These are phyloP conservation scores for Kurtzmaniella cleridarum DNA, from an alignment of 805 yeast genomes.

Conservation along the genomic window DNA sequence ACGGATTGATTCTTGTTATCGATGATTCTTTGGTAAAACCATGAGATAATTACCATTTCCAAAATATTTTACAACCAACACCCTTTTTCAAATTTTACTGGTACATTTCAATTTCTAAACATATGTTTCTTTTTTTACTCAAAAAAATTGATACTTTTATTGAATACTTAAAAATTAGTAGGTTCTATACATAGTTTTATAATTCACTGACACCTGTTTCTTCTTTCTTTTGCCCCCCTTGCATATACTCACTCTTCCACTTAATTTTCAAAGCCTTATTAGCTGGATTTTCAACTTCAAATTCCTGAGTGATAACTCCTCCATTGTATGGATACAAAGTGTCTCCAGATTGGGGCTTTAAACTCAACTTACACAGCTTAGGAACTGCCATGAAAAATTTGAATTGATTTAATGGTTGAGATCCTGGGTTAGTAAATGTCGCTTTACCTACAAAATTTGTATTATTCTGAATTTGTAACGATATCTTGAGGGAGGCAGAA, in stretches of 20 bases:
- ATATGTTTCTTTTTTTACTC: conserved; percentile 4
- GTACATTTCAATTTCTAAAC: not conserved
- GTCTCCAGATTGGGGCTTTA: conserved; percentile 59
- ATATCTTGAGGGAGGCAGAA: conserved; percentile 45
- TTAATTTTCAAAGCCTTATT: conserved; percentile 54
- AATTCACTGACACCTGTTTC: conserved; percentile 51
- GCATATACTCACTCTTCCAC: conserved; percentile 61
- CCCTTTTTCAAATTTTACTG: no score
- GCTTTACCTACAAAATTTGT: conserved; percentile 41
- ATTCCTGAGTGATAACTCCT: conserved; percentile 51
- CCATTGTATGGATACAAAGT: conserved; percentile 41
- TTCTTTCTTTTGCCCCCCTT: conserved; percentile 43
- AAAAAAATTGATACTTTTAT: conserved; percentile 4
- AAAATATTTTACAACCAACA: no score
- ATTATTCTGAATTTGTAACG: conserved; percentile 34
- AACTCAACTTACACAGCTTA: conserved; percentile 48
- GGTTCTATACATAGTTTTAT: not conserved
- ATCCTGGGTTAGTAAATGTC: conserved; percentile 46
- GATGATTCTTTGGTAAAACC: conserved; percentile 29
- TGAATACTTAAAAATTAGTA: not conserved
- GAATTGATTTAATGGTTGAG: conserved; percentile 42
- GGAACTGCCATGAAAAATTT: conserved; percentile 70
- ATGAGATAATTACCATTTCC: not conserved
- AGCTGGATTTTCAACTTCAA: conserved; percentile 30
- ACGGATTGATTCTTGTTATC: conserved; percentile 35